Evolutionary conservation across 176 grass and related monocot species (phyloP).

Genomic region (Aegilops longissima): DNA sequence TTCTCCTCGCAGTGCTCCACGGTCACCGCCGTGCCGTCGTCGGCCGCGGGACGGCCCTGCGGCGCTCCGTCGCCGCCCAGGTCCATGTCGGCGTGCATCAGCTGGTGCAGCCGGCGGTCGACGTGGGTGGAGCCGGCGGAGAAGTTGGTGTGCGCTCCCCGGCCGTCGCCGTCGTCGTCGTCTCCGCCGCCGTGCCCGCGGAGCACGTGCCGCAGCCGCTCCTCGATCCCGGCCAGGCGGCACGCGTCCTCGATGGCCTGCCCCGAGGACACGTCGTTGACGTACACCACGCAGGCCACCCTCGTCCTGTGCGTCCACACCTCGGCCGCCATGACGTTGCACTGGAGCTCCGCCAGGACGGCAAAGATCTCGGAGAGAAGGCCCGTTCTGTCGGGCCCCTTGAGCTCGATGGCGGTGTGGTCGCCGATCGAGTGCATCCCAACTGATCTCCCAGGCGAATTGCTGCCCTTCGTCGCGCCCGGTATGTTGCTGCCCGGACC

Average conservation of each 20-base stretch:
- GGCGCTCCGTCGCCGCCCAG: neutral
- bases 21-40: constrained; percentile 38
- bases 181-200: constrained; percentile 40
- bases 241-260: constrained; percentile 46
- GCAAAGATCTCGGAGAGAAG: constrained; percentile 92
- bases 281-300: constrained; percentile 76
- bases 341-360: constrained; percentile 65
- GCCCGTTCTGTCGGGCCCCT: constrained; percentile 78
- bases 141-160: constrained; percentile 65
- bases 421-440: constrained; percentile 80
- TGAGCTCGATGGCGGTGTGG: constrained; percentile 86
- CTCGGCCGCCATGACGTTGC: constrained; percentile 90
- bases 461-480: constrained; percentile 32
- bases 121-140: constrained; percentile 59
- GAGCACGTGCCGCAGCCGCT: constrained; percentile 66
- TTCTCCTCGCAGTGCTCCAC: constrained; percentile 91
- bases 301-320: constrained; percentile 80
- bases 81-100: constrained; percentile 92
- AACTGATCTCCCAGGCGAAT: constrained; percentile 56
- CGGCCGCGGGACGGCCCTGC: neutral
- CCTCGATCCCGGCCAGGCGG: constrained; percentile 50
- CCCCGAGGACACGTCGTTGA: constrained; percentile 69
- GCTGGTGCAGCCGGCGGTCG: constrained; percentile 89
- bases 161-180: constrained; percentile 20
- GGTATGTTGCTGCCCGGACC: constrained; percentile 78